Base-by-base conservation (phyloP, 768 basidiomycete genomes). In the Mycena haematopus region DNA sequence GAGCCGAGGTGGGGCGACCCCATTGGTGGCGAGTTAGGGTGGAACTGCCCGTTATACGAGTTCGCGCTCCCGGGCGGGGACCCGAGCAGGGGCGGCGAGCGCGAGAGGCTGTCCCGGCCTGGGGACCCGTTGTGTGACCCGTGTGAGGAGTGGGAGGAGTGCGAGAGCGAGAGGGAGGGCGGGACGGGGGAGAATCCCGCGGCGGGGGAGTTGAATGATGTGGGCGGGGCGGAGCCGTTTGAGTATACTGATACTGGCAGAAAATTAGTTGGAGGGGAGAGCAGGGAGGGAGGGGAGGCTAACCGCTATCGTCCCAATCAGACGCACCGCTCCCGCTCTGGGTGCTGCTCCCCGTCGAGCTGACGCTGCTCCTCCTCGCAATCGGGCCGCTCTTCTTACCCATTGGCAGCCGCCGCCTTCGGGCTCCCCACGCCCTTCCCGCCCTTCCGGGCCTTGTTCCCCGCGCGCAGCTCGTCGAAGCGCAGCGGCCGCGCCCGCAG, bases 381-480 rank as follows among this genome's bases (percentile, higher is more conserved):
- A 86, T 78, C 62, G 78, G 77, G 58, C 53, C 77, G 58, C 51
- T 55, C 17, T 6, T 0, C 40, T 31, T 19, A 2, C 60, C 49
- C 22, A 54, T 56, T 54, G 24, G 29, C 29, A 31, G 38, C 56
- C 60, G 35, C 71, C 49, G 60, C 77, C 76, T 76, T 82, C 46
- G 72, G 62, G 8, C 71, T 70, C 59, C 69, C 76, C 62, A 25
- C 22, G 5, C 56, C 33, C 45, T 72, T 80, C 27, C 70, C 74
- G 54, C 81, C 79, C 76, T 87, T 92, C 63, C 92, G 83, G 14
- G 90, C 86, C 77, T 93, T 93, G 76, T 88, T 89, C n/a, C 92
- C 92, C 0, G 91, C 89, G 6, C 92, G 86, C 44, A 95, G 84
- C 75, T 94, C 93, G 73, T 94, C 93, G 65, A 95, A 94, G 56